Evolutionary conservation across 148 eudicot species (phyloP), one percentile per base, ranked within the genome.

Genomic region (Diospyros lotus): DNA sequence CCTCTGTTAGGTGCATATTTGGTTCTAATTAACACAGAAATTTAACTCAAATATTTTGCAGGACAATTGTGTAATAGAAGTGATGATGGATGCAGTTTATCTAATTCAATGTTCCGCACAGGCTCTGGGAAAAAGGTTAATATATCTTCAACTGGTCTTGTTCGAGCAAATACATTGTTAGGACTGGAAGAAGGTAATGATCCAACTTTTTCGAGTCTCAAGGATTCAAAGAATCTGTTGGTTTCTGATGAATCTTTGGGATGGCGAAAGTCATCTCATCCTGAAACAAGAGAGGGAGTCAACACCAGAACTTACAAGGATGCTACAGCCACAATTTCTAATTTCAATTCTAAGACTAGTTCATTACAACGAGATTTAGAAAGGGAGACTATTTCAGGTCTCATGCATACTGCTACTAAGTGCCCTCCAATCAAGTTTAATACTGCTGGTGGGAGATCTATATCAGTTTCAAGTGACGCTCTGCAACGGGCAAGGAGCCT

Each of bases 361-460:
- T 55, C 79, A 9, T 52, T 72, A 28, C 77, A 62, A 72, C 70
- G 66, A 72, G 84, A 79, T 43, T 71, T 71, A 14, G 74, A 53
- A 58, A 61, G 78, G 28, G 74, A 77, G 45, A 73, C 73, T 53
- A 45, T 64, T 76, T 73, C 85, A 61, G 69, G 80, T 68, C 40
- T 78, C 80, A 42, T 75, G 53, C 83, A 64, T 61, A 54, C 85
- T 74, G 72, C 81, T 51, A 46, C 76, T 17, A 84, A 84, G 82
- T 79, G 84, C 62, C 80, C 97, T 79, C 87, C 90, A 56, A 82
- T 95, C 69, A 89, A 88, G 85, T 92, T 95, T 78, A 86, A 88
- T 14, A 92, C 94, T 77, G 99, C 96, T 46, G 91, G 97, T 65
- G 99, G 99, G 59, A 88, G 94, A 75, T 90, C 92, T 63, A 82